phyloP scores from a whole-genome alignment of 768 basidiomycete species.

The Boletellus emodensis region DNA sequence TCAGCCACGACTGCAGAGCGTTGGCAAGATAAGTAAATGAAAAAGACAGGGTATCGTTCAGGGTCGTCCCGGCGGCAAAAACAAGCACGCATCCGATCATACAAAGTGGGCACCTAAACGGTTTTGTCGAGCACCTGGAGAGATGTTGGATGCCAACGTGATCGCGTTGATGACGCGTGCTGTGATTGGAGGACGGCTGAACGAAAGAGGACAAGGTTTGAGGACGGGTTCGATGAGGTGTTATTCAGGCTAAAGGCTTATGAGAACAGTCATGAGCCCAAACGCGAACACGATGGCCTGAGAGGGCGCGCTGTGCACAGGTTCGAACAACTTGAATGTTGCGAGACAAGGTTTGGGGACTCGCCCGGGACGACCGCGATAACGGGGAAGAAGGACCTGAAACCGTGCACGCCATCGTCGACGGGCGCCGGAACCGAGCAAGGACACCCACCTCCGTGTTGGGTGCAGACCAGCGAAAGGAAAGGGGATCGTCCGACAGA shows the following conservation, averaged over 20 bases:
- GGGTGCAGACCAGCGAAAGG: too few relatives aligned
- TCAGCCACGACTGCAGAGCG: too few relatives aligned
- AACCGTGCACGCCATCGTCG: too few relatives aligned
- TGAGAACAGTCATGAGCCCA: not conserved
- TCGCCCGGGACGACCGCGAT: not conserved
- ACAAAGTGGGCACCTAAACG: too few relatives aligned
- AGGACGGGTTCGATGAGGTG: not conserved
- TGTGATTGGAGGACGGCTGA: too few relatives aligned
- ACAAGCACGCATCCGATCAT: not conserved
- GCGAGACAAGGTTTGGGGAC: not conserved
- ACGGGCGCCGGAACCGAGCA: not conserved
- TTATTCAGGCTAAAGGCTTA: conserved; percentile 1
- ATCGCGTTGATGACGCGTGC: not conserved
- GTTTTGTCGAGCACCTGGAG: not conserved
- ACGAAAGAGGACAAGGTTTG: not conserved
- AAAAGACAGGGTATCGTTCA: not conserved
- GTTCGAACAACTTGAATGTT: not conserved
- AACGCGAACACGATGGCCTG: too few relatives aligned
- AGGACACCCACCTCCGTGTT: not conserved
- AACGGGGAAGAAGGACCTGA: not conserved
- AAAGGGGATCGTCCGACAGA: too few relatives aligned
- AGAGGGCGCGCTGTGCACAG: not conserved
- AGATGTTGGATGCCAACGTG: not conserved
- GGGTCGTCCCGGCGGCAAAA: conserved; percentile 5
- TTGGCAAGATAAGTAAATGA: too few relatives aligned